Evolutionary conservation across 257 asterid genomes (phyloP).

Genomic region (Eucommia ulmoides): DNA sequence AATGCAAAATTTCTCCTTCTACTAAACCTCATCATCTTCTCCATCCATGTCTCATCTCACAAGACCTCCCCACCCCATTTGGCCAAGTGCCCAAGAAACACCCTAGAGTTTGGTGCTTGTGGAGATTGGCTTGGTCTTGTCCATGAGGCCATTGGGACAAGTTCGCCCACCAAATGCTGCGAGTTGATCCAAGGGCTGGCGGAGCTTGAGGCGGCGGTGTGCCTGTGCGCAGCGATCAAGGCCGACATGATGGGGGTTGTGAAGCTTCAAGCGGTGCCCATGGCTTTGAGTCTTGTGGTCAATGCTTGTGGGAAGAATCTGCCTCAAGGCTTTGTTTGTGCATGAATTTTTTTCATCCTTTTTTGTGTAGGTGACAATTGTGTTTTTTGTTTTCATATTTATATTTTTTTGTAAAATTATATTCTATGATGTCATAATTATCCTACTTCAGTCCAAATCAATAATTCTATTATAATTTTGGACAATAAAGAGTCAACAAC

Average conservation of each 20-base stretch:
- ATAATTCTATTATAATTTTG: too few relatives aligned
- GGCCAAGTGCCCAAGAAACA: slow-evolving; percentile 59
- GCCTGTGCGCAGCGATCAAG: slow-evolving; percentile 78
- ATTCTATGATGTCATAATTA: too few relatives aligned
- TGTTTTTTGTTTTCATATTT: too few relatives aligned
- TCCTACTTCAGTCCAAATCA: too few relatives aligned
- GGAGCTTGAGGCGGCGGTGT: slow-evolving; percentile 72
- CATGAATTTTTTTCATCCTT: too few relatives aligned
- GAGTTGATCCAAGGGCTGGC: slow-evolving; percentile 58
- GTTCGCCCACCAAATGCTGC: slow-evolving; percentile 57
- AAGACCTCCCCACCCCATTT: slow-evolving; percentile 39
- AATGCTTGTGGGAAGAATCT: slow-evolving; percentile 80
- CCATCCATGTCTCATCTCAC: slow-evolving; percentile 35
- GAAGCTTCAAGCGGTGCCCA: slow-evolving; percentile 36
- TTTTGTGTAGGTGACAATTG: too few relatives aligned
- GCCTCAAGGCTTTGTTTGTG: slow-evolving; percentile 60
- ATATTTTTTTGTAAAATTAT: too few relatives aligned
- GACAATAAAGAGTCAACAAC: too few relatives aligned
- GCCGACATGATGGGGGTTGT: slow-evolving; percentile 47
- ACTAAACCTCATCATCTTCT: slow-evolving; percentile 27
- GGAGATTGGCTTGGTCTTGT: slow-evolving; percentile 81
- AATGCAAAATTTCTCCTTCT: slow-evolving; percentile 21
- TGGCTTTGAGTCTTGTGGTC: slow-evolving; percentile 49
- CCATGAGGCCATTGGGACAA: slow-evolving; percentile 60
- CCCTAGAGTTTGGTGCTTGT: slow-evolving; percentile 75